Conservation (phyloP, 177 flowering plant genomes). For the Vitis hybrid region DNA sequence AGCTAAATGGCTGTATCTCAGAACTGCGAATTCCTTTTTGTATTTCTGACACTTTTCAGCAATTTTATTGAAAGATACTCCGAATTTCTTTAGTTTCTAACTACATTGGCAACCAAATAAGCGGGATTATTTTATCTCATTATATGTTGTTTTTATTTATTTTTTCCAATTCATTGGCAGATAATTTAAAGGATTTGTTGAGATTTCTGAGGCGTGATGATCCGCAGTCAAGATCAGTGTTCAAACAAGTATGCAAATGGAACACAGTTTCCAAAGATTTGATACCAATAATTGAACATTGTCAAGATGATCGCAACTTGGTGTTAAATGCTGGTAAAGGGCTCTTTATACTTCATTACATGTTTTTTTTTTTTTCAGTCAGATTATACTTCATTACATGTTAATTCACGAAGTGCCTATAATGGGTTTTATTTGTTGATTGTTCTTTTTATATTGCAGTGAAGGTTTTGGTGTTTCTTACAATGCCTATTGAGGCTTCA, state of each 20-base stretch:
- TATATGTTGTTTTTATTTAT: not conserved
- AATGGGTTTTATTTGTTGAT: not conserved
- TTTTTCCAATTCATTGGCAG: constrained; percentile 32
- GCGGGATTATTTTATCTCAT: not conserved
- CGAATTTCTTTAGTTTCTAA: too few species aligned
- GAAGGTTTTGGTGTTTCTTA: constrained; percentile 87
- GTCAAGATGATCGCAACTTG: constrained; percentile 62
- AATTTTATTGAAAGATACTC: too few species aligned
- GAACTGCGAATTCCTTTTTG: too few species aligned
- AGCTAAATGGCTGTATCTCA: too few species aligned
- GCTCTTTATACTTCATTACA: not conserved
- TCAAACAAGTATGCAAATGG: constrained; percentile 94
- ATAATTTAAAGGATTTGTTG: constrained; percentile 88
- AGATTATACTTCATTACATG: too few species aligned
- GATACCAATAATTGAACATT: constrained; percentile 78
- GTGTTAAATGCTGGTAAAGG: constrained; percentile 71
- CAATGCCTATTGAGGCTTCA: constrained; percentile 83
- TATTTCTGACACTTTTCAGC: too few species aligned
- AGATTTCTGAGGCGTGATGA: constrained; percentile 90
- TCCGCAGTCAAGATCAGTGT: constrained; percentile 77
- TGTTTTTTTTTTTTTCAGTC: not conserved
- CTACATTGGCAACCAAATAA: too few species aligned
- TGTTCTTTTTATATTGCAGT: constrained; percentile 43
- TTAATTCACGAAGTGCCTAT: not conserved
- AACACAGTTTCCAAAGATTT: constrained; percentile 68